Evolutionary conservation across 257 asterid species (phyloP), one percentile per base, ranked within the genome.

Genomic region (Solanum clarkiae): DNA sequence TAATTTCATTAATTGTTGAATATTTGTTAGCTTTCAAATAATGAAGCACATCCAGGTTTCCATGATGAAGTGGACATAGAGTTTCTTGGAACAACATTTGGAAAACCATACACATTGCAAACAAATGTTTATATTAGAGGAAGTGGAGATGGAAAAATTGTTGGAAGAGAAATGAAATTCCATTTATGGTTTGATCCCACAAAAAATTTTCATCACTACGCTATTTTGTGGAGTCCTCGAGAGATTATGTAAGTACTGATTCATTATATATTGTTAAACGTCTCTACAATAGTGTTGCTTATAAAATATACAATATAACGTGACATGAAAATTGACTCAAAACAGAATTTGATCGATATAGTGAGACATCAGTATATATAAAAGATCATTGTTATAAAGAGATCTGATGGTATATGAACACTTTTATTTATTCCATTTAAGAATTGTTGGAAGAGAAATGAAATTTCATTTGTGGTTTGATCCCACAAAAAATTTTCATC

Each of bases 181-280:
- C 98, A 94, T 81, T 86, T 96, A 57, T 96, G 99, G 99, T 96
- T 96, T 81, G 99, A 96, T 93, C 99, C 99, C 79, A 96, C 99
- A 2, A 87, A 92, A 63, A 69, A 83, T 60, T 96, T 94, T 83
- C 99, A 96, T 82, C 97, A 94, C 82, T 96, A 96, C 84, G 99
- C 98, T 86, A 94, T 96, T 7, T 59, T 92, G 0, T 96, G 99
- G 99, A 91, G 83, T 86, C 95, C 98, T 8, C 87, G 26, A 29
- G 95, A 94, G 56, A 93, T 96, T 85, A 90, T 93, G 99, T 96
- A 91, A 93, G 94, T n/a, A 54, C 0, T 8, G 6, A 2, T 2
- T 24, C 11, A 1, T 65, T 16, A 6, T 51, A 24, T 14, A 14
- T 2, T 1, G 16, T 13, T 1, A 65, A 62, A 22, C 16, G 4